Evolutionary conservation across 352 stramenopile species (phyloP).

Genomic region (Plasmopara viticola): DNA sequence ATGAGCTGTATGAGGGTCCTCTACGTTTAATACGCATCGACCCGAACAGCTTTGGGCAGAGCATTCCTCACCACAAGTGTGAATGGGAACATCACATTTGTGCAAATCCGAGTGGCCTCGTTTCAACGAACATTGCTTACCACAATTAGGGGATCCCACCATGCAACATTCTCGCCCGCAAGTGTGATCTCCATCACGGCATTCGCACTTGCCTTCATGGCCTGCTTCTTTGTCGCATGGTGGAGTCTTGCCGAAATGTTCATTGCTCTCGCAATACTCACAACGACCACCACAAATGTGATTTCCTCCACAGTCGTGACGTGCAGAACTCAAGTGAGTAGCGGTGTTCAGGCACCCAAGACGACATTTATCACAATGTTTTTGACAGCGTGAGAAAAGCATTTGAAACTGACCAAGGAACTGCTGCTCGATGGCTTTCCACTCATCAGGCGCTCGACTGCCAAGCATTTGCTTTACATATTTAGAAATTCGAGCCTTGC

Average conservation of each 20-base stretch:
- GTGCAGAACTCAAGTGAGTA: slow-evolving; percentile 18
- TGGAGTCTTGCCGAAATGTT: slow-evolving; percentile 23
- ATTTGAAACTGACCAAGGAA: slow-evolving; percentile 38
- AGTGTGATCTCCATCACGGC: slow-evolving; percentile 53
- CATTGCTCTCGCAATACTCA: slow-evolving; percentile 38
- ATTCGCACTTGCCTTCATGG: slow-evolving; percentile 66
- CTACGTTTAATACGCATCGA: slow-evolving; percentile 46
- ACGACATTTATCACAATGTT: slow-evolving; percentile 37
- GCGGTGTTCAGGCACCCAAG: slow-evolving; percentile 62
- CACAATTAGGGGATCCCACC: slow-evolving; percentile 44
- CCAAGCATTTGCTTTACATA: slow-evolving; percentile 42
- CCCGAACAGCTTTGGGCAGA: slow-evolving; percentile 34
- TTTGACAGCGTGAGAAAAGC: slow-evolving; percentile 51
- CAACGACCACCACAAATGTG: slow-evolving; percentile 45
- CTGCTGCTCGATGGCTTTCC: slow-evolving; percentile 43
- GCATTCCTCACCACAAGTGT: slow-evolving; percentile 54
- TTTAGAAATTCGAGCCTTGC: slow-evolving; percentile 34
- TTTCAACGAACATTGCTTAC: slow-evolving; percentile 36
- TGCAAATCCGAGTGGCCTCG: slow-evolving; percentile 38
- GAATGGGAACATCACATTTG: slow-evolving; percentile 45
- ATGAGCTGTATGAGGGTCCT: slow-evolving; percentile 43
- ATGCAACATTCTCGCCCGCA: slow-evolving; percentile 43
- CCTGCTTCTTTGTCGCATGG: slow-evolving; percentile 47
- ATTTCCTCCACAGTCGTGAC: slow-evolving; percentile 47
- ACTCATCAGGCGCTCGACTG: slow-evolving; percentile 36